Base-by-base conservation (phyloP, 371 early-diverging fungal species). In the Quaeritorhiza haematococci region DNA sequence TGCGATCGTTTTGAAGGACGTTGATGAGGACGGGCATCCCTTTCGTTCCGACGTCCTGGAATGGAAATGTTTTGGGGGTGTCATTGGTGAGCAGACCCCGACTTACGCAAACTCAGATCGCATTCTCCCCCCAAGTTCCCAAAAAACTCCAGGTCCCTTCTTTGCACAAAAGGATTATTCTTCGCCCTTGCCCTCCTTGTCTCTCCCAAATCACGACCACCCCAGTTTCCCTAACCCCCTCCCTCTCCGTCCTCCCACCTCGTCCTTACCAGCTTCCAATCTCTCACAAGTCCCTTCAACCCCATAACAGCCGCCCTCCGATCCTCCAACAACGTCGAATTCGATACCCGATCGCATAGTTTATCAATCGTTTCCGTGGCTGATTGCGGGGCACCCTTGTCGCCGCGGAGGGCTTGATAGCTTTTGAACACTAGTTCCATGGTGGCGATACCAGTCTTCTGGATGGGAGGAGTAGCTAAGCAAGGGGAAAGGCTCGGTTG, bases 321-420 rank as follows among this genome's bases (percentile, higher is more conserved):
- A 72, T 97, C 96, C 64, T 96, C 94, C 26, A 91, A 63, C 24
- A 92, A 75, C 4, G 91, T 90, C 3, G 91, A 84, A 42, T 90
- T 84, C 53, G 78, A 80, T 27, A 91, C 84, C 46, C 94, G 83
- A 64, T 93, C 94, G 30, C 88, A 87, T 44, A 96, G 76, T 58
- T 83, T 86, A 59, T 87, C 87, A 64, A 95, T 84, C 10, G 93
- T 91, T 56, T 91, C 90, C 48, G 82, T 74, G n/a, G 86, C 87
- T 5, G 89, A 35, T 66, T 87, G 91, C 35, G 84, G 86, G 48
- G 85, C 88, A 3, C 84, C 87, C 61, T 81, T 82, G 28, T 89
- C 87, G 30, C 89, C 90, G 55, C 84, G 67, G 24, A 93, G 73
- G n/a, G 92, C 88, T 60, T 76, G 79, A 62, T 90, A 89, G 19